Conservation (phyloP, 306 rosid genomes). For the Comarum palustre region DNA sequence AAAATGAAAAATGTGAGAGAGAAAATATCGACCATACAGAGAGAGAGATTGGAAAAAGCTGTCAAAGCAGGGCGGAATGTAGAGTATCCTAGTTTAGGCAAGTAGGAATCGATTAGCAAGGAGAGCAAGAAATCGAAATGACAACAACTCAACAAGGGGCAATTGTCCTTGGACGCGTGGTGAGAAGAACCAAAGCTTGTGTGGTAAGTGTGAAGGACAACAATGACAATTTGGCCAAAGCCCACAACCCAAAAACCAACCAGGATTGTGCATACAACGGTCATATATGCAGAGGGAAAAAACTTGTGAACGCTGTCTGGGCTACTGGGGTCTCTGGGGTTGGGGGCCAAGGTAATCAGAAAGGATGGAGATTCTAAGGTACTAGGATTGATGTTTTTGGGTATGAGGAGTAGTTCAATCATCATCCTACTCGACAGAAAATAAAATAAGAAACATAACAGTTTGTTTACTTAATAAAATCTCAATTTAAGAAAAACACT, state of each 20-base stretch:
- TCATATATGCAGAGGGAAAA: no score
- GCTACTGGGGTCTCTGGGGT: no score
- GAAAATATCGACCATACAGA: not conserved
- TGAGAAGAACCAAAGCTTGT: not conserved
- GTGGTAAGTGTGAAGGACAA: not conserved
- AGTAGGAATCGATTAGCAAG: not conserved
- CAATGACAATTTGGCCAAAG: not conserved
- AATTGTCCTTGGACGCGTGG: not conserved
- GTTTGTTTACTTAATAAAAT: no score
- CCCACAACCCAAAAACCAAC: not conserved
- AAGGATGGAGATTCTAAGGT: no score
- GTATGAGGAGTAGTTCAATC: no score
- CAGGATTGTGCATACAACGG: no score
- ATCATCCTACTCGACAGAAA: no score
- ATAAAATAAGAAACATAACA: no score
- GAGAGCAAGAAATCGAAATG: not conserved
- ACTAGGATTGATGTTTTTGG: no score
- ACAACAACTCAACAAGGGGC: conserved; percentile 4
- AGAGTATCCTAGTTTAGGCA: conserved; percentile 8
- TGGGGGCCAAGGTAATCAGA: no score
- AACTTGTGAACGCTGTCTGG: no score
- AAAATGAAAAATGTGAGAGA: not conserved
- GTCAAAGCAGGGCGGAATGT: not conserved
- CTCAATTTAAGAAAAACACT: no score
- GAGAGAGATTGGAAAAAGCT: not conserved